These are phyloP conservation scores for Yarrowia divulgata DNA, from an alignment of 805 yeast species.

Conservation along the genomic window DNA sequence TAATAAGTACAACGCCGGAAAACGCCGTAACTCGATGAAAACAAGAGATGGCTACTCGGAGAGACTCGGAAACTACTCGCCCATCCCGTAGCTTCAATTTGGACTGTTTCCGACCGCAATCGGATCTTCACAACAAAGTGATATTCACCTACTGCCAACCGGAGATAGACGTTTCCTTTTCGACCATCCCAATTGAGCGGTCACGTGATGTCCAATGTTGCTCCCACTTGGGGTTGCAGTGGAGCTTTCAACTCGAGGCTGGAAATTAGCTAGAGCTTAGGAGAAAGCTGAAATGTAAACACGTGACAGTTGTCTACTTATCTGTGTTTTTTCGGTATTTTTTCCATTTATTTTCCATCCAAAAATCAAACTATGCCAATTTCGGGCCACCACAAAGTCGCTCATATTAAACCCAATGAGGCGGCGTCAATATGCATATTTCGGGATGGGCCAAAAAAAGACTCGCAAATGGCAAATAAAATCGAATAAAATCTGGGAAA, in stretches of 20 bases:
- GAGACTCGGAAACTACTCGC: not conserved
- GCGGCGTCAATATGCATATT: not conserved
- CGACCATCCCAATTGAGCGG: conserved; percentile 3
- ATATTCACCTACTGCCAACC: not conserved
- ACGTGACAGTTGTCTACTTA: no score
- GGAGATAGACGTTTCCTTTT: conserved; percentile 5
- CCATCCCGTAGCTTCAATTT: not conserved
- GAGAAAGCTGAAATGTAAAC: no score
- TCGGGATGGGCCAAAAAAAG: no score
- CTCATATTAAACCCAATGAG: conserved; percentile 18
- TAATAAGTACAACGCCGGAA: not conserved
- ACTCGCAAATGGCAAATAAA: not conserved
- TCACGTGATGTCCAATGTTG: conserved; percentile 3
- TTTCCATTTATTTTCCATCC: not conserved
- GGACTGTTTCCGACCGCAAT: not conserved
- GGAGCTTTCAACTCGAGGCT: no score
- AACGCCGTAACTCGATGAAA: not conserved
- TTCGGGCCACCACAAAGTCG: conserved; percentile 10
- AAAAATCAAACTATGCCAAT: not conserved
- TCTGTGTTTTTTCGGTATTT: not conserved
- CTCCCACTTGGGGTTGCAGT: not conserved
- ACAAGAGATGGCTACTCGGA: not conserved
- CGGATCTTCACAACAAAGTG: not conserved
- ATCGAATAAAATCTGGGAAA: not conserved
- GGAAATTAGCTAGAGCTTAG: no score